These are phyloP conservation scores for Tricholoma bakamatsutake DNA, from an alignment of 768 basidiomycete species.

Conservation along the genomic window DNA sequence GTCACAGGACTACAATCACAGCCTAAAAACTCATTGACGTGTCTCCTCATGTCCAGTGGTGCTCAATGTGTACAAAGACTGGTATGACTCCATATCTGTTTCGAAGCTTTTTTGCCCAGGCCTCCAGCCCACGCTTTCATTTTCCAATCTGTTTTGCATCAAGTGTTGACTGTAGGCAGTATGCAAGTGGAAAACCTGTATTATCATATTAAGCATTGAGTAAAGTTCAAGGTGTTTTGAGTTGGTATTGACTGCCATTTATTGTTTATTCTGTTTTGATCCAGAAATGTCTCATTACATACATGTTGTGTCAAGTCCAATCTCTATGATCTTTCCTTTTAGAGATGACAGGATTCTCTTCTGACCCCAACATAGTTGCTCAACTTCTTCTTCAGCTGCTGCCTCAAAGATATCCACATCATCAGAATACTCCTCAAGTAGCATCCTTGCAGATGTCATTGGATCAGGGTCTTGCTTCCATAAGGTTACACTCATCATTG, in stretches of 20 bases:
- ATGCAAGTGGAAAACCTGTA: constrained; percentile 19
- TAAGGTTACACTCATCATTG: constrained; percentile 17
- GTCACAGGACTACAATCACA: too few species aligned
- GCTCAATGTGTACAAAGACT: constrained; percentile 10
- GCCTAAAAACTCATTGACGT: too few species aligned
- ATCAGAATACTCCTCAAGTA: constrained; percentile 16
- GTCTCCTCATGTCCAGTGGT: too few species aligned
- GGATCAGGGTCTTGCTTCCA: constrained; percentile 20
- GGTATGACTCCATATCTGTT: constrained; percentile 11
- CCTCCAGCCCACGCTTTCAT: constrained; percentile 12
- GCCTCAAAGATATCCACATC: constrained; percentile 18
- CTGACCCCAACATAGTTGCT: constrained; percentile 21
- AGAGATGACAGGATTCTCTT: constrained; percentile 12
- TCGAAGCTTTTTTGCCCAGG: constrained; percentile 9
- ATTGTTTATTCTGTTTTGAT: neutral
- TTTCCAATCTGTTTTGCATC: constrained; percentile 14
- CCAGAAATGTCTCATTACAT: neutral
- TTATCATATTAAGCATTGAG: constrained; percentile 18
- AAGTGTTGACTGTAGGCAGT: constrained; percentile 18
- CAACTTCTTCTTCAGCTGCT: constrained; percentile 15
- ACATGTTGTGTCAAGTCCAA: constrained; percentile 20
- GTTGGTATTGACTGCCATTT: constrained; percentile 17
- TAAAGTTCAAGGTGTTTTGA: constrained; percentile 21
- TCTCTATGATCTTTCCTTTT: constrained; percentile 14
- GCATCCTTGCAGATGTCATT: constrained; percentile 16